These are phyloP conservation scores for Incumbomyces delicatus DNA, from an alignment of 2,329 filamentous ascomycete species.

Conservation along the genomic window DNA sequence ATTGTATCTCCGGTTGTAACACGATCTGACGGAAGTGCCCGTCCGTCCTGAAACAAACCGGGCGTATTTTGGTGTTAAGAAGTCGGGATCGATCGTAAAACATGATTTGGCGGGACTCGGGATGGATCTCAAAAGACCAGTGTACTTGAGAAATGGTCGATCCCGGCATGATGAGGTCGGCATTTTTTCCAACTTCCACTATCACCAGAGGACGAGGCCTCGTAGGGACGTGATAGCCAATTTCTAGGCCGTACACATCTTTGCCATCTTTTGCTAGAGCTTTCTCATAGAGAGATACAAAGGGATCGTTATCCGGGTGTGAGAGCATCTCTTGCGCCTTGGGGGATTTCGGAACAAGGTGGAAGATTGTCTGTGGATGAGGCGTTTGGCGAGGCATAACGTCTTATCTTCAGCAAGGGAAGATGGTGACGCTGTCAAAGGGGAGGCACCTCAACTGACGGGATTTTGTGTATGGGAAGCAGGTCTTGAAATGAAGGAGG, in stretches of 20 bases:
- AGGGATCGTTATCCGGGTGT: constrained; percentile 7
- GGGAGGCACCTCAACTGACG: too few relatives aligned
- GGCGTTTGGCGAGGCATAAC: constrained; percentile 8
- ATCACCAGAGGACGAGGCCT: constrained; percentile 9
- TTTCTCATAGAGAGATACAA: constrained; percentile 8
- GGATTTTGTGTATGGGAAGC: too few relatives aligned
- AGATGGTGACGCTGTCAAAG: too few relatives aligned
- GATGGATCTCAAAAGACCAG: constrained; percentile 8
- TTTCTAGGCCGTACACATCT: constrained; percentile 7
- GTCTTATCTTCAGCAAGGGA: constrained; percentile 3
- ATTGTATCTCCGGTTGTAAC: constrained; percentile 1
- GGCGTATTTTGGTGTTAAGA: constrained; percentile 4
- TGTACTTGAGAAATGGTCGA: constrained; percentile 6
- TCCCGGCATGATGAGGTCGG: constrained; percentile 6
- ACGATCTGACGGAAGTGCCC: constrained; percentile 6
- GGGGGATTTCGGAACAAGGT: constrained; percentile 7
- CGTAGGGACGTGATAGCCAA: constrained; percentile 6
- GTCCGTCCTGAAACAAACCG: constrained; percentile 1
- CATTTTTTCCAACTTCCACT: constrained; percentile 8
- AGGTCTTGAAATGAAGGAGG: too few relatives aligned
- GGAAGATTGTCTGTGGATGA: constrained; percentile 8
- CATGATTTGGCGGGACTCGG: constrained; percentile 7
- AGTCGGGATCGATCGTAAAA: constrained; percentile 7
- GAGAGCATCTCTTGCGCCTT: constrained; percentile 5
- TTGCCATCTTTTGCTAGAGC: not conserved